phyloP scores from a whole-genome alignment of 139 green algal genomes.

The Microglena sp. region DNA sequence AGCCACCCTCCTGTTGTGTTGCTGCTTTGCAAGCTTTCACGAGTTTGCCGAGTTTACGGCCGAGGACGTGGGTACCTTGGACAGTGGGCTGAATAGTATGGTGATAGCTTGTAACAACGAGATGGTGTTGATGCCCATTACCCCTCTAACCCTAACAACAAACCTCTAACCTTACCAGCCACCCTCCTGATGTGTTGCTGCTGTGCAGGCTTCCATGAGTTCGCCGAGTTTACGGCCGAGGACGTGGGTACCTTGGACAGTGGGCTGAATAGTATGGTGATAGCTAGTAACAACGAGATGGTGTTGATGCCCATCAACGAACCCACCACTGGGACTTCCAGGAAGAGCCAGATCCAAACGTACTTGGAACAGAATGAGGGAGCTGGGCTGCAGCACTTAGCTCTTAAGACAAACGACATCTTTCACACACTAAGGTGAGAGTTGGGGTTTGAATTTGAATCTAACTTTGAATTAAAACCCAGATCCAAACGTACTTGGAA shows the following conservation, averaged over 20 bases:
- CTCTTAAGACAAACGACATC: constrained; percentile 92
- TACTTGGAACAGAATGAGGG: constrained; percentile 98
- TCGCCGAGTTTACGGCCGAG: constrained; percentile 93
- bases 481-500: constrained; percentile 97
- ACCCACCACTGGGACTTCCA: constrained; percentile 82
- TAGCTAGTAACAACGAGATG: constrained; percentile 57
- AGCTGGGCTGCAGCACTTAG: constrained; percentile 92
- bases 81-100: constrained; percentile 82
- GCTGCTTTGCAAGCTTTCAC: constrained; percentile 81
- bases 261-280: constrained; percentile 82
- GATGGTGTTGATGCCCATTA: constrained; percentile 83
- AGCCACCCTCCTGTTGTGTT: no score
- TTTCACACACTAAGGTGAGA: constrained; percentile 72
- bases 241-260: constrained; percentile 93
- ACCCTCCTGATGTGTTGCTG: no score
- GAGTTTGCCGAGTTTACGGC: constrained; percentile 96
- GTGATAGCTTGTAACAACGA: constrained; percentile 69
- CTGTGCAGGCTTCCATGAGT: constrained; percentile 88
- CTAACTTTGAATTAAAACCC: no score
- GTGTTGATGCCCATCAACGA: constrained; percentile 96
- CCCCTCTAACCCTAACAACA: no score
- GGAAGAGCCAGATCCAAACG: constrained; percentile 86
- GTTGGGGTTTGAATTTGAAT: neutral
- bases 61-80: constrained; percentile 92
- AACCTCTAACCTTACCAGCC: no score